A percentile compares a stretch with the other conserved stretches of the same genome.
Evolutionary conservation across 2,329 filamentous ascomycete genomes (phyloP).

Genomic region (Beauveria brongniartii): DNA sequence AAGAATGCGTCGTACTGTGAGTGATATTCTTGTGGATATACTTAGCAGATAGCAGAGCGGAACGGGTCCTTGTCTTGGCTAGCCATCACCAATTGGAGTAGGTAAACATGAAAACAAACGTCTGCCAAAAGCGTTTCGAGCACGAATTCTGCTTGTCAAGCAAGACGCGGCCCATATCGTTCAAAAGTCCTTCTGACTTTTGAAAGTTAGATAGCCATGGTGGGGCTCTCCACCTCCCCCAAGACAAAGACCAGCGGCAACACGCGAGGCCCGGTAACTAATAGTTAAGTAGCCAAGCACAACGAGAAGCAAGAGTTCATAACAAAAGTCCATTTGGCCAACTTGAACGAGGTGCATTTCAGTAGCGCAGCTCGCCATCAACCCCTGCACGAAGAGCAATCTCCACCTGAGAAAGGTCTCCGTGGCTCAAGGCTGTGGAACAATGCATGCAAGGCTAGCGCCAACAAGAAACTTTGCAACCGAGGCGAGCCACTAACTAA

Average conservation of each 20-base stretch:
- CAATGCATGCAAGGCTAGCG: not conserved
- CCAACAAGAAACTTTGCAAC: not conserved
- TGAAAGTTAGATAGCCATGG: not conserved
- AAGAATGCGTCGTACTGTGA: not conserved
- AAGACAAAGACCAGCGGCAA: not conserved
- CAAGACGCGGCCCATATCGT: not conserved
- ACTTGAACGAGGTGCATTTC: conserved; percentile 8
- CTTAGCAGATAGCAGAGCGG: not conserved
- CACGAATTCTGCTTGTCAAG: not conserved
- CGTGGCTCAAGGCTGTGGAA: not conserved
- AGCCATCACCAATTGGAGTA: not conserved
- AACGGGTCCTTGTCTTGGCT: not conserved
- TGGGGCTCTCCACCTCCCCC: not conserved
- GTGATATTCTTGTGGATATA: not conserved
- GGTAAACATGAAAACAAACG: not conserved
- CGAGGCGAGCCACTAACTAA: not conserved
- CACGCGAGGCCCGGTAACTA: not conserved
- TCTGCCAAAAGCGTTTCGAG: not conserved
- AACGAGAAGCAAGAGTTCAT: not conserved
- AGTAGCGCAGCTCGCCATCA: conserved; percentile 6
- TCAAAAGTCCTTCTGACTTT: not conserved
- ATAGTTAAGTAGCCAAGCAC: not conserved
- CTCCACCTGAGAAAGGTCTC: not conserved
- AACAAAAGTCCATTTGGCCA: not conserved
- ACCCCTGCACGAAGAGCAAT: not conserved